Percentiles rank a stretch among this genome's conserved stretches.
phyloP scores from a whole-genome alignment of 305 asterid genomes.

The Monarda citriodora region DNA sequence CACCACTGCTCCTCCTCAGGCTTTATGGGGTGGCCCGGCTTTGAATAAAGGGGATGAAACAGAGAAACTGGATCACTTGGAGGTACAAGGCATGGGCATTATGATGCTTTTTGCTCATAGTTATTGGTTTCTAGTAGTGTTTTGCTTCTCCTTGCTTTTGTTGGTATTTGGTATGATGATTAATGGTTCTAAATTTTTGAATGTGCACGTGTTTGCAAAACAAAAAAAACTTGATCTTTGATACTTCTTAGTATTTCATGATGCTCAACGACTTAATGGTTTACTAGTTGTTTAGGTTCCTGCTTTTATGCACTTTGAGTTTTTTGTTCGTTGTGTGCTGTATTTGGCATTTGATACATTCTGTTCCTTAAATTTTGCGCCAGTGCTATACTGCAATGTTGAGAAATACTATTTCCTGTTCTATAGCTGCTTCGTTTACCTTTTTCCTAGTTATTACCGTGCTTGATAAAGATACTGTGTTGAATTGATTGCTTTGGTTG shows the following conservation, averaged over 20 bases:
- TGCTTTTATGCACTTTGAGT: conserved; percentile 11
- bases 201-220: not conserved
- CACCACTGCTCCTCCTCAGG: conserved; percentile 89
- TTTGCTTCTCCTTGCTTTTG: not conserved
- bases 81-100: conserved; percentile 32
- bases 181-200: conserved; percentile 1
- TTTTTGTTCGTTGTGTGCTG: not conserved
- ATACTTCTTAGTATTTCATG: conserved; percentile 6
- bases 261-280: conserved; percentile 1
- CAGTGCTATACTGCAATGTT: not conserved
- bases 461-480: not conserved
- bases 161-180: conserved; percentile 10
- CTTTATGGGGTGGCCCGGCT: conserved; percentile 62
- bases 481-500: not conserved
- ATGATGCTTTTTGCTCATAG: conserved; percentile 3
- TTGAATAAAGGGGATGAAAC: conserved; percentile 27
- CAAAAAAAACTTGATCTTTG: not conserved
- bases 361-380: not conserved
- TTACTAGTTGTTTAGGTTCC: not conserved
- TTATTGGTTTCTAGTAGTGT: not conserved
- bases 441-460: not conserved
- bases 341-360: conserved; percentile 6
- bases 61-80: conserved; percentile 34
- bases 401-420: not conserved
- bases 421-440: not conserved